Conservation (phyloP, 192 early-diverging fungal species). For the Thoreauomyces humboldtii region DNA sequence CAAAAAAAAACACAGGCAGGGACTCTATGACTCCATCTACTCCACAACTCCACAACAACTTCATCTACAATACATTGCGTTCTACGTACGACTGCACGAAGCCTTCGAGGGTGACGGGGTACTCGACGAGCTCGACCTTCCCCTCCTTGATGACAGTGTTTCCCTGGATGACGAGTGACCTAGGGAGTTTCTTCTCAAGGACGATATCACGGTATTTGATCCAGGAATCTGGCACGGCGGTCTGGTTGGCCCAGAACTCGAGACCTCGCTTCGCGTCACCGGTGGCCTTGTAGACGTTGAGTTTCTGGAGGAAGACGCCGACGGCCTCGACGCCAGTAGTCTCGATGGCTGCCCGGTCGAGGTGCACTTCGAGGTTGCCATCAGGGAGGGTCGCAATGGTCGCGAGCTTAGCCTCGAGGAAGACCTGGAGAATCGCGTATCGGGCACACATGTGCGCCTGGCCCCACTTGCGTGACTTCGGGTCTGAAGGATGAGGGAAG, state of each 20-base stretch:
- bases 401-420: constrained; percentile 47
- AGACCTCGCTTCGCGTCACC: constrained; percentile 49
- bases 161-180: constrained; percentile 55
- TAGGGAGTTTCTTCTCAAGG: constrained; percentile 49
- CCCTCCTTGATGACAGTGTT: constrained; percentile 41
- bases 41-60: too few species aligned
- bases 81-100: constrained; percentile 59
- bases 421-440: constrained; percentile 51
- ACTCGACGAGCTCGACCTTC: constrained; percentile 50
- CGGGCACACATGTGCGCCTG: constrained; percentile 64
- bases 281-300: constrained; percentile 61
- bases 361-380: constrained; percentile 40
- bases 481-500: constrained; percentile 5
- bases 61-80: constrained; percentile 25
- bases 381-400: constrained; percentile 36
- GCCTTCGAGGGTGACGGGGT: constrained; percentile 51
- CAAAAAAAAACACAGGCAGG: too few species aligned
- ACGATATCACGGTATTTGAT: constrained; percentile 49
- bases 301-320: constrained; percentile 50
- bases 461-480: constrained; percentile 33
- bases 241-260: constrained; percentile 45
- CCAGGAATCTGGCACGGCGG: constrained; percentile 53
- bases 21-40: too few species aligned
- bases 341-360: constrained; percentile 53
- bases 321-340: constrained; percentile 51